These are phyloP conservation scores for Filobasidium uniguttulatum DNA, from an alignment of 1,284 basidiomycete genomes.

Conservation along the genomic window DNA sequence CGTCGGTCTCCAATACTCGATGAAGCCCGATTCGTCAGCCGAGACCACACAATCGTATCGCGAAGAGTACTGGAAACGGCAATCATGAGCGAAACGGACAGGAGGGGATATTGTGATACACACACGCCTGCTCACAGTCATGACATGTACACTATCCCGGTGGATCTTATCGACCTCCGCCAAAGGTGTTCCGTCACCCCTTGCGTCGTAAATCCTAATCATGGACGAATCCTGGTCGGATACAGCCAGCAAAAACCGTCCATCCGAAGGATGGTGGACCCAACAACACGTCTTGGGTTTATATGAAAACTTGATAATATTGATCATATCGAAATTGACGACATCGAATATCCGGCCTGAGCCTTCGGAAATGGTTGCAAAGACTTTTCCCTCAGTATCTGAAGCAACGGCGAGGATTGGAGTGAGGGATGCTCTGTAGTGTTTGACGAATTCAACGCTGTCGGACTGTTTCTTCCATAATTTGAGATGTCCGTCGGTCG, in stretches of 20 bases:
- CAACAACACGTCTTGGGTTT: constrained; percentile 78
- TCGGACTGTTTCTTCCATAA: constrained; percentile 95
- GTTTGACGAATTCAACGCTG: constrained; percentile 86
- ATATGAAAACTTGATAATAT: constrained; percentile 82
- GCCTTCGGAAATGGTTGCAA: constrained; percentile 74
- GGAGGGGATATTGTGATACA: not conserved
- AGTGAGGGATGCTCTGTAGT: constrained; percentile 78
- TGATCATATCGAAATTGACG: constrained; percentile 98
- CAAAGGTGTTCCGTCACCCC: constrained; percentile 65
- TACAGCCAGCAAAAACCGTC: constrained; percentile 74
- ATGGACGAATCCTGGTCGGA: constrained; percentile 61
- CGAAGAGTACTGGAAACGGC: constrained; percentile 64
- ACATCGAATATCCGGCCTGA: constrained; percentile 93
- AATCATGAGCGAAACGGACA: not conserved
- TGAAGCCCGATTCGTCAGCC: constrained; percentile 83
- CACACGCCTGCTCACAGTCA: constrained; percentile 51
- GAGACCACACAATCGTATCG: constrained; percentile 83
- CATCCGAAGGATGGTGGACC: constrained; percentile 80
- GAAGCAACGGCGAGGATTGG: constrained; percentile 67
- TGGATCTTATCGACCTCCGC: constrained; percentile 65
- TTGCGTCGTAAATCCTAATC: constrained; percentile 83
- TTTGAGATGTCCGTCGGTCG: constrained; percentile 88
- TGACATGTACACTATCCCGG: constrained; percentile 73
- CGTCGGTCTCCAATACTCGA: constrained; percentile 89
- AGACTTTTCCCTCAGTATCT: constrained; percentile 84